Base-by-base conservation (phyloP, 148 eudicot species). In the Polygonum aviculare region DNA sequence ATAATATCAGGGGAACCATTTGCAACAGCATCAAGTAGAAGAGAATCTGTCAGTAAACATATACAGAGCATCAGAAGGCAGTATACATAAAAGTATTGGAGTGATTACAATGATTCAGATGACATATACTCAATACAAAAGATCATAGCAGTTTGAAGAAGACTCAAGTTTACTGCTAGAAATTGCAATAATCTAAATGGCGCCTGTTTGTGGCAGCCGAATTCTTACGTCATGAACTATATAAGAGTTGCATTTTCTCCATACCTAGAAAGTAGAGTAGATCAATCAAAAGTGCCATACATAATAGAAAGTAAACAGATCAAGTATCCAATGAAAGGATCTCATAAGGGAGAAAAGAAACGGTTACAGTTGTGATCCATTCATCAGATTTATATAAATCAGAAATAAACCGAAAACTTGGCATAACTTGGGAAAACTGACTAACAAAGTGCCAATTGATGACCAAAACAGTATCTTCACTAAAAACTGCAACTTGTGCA, bases 1-100 rank as follows among this genome's bases (percentile, higher is more conserved):
- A 87, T 82, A 73, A 88, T 85, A 77, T 92, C 97, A 52, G 87
- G 81, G 75, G 91, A 89, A 44, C 87, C 91, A 86, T 84, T 77
- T 75, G 92, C 51, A 77, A 88, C 88, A 80, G 96, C 97, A 69
- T 89, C 87, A 31, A 80, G 85, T 59, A 95, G 90, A 62, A 81
- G 88, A 80, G 73, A 76, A 89, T 95, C 99, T 95, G 90, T 33
- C 63, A 38, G 75, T 50, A 77, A 78, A 69, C 41, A 45, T 39
- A 87, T 11, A 22, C 8, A 72, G 55, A 15, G 55, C n/a, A 78
- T 82, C 50, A 77, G 78, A 70, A 73, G 45, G 77, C 77, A 36
- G 36, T 72, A 60, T 44, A 51, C 59, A 69, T 47, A 49, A 57
- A 79, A 69, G 52, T 73, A 16, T 19, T 73, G 74, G 44, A 74